Evolutionary conservation across 371 early-diverging fungal species (phyloP), one percentile per base, ranked within the genome.

Genomic region (Spiromyces aspiralis): DNA sequence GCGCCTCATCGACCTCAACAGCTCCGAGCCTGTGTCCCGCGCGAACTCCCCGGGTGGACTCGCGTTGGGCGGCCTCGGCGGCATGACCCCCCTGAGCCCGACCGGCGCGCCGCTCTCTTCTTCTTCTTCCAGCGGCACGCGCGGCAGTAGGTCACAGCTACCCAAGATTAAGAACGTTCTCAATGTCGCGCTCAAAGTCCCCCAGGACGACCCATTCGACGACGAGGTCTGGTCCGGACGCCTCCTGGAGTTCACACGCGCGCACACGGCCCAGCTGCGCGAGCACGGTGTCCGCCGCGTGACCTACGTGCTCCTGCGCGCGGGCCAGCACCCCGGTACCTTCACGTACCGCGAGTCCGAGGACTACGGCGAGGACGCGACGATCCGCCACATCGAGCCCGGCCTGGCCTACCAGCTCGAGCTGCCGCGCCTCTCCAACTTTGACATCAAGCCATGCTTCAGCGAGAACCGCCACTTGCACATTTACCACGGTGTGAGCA

Each of bases 331-430:
- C 70, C 92, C 92, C 3, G 84, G 86, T 42, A 91, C 91, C 70
- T 93, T 93, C 57, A 97, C 96, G 46, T 97, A 88, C 84, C 87
- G 91, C 66, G 94, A 90, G 64, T 77, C 78, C 51, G 66, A 74
- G 48, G 83, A 83, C 60, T 95, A 81, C 64, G 54, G 57, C 23
- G 98, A 97, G 70, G 96, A 97, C 66, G 73, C 79, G 53, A 85
- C 91, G 41, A 90, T 95, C 56, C 90, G 98, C 61, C 90, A 97
- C 67, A 86, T 95, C 56, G 98, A 97, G 70, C 98, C 98, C 25
- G 92, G 91, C 23, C 81, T 93, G 79, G 94, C 95, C 20, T 91
- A 93, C 67, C 93, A 94, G 70, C 77, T 97, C 23, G 98, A 95
- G 69, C 71, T 97, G 51, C 77, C 84, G 24, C 81, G 96, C 48